Conservation (phyloP, 305 asterid genomes). For the Salvia sclarea region DNA sequence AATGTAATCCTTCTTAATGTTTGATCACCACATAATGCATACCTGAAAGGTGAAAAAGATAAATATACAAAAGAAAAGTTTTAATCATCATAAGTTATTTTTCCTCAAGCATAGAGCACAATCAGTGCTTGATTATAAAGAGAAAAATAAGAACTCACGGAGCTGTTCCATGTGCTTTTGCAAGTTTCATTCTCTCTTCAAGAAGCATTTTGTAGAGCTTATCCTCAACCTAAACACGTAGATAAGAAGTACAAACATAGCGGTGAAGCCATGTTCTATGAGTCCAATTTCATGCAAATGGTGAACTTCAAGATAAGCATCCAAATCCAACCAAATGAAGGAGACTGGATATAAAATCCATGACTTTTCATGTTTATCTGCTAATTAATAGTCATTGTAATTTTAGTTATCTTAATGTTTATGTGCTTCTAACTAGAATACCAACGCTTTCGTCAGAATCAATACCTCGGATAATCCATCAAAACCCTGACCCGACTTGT, state of each 20-base stretch:
- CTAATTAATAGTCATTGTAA: slow-evolving; percentile 1
- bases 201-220: slow-evolving; percentile 70
- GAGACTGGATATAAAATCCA: slow-evolving; percentile 17
- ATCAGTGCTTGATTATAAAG: slow-evolving; percentile 21
- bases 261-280: slow-evolving; percentile 27
- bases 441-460: slow-evolving; percentile 15
- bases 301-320: slow-evolving; percentile 20
- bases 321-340: slow-evolving; percentile 7
- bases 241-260: slow-evolving; percentile 22
- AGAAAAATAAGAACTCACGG: slow-evolving; percentile 58
- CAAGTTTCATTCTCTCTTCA: slow-evolving; percentile 89
- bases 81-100: background rate
- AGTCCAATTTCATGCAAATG: slow-evolving; percentile 9
- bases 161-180: slow-evolving; percentile 77
- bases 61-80: slow-evolving; percentile 23
- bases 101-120: slow-evolving; percentile 20
- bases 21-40: slow-evolving; percentile 94
- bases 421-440: slow-evolving; percentile 22
- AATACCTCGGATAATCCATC: slow-evolving; percentile 66
- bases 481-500: slow-evolving; percentile 46
- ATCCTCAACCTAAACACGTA: slow-evolving; percentile 64
- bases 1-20: slow-evolving; percentile 79
- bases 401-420: slow-evolving; percentile 2
- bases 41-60: slow-evolving; percentile 53
- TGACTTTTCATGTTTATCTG: slow-evolving; percentile 1